Conservation (phyloP, 768 basidiomycete species). For the Boletus rex-veris region DNA sequence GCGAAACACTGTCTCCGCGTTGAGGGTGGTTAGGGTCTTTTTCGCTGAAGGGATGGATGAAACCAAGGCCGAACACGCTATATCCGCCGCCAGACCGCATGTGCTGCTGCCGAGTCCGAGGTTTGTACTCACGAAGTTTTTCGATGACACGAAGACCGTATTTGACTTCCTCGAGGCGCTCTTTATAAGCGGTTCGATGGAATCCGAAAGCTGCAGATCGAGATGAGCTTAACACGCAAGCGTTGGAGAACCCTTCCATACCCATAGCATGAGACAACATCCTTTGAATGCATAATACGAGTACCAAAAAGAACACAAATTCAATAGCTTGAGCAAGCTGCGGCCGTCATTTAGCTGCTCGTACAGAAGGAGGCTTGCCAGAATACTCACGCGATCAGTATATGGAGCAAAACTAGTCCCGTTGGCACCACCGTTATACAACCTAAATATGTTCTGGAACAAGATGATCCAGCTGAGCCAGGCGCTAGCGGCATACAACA, state of each 20-base stretch:
- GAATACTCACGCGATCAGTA: constrained; percentile 48
- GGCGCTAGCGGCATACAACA: constrained; percentile 65
- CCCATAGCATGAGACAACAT: constrained; percentile 69
- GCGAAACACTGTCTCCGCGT: constrained; percentile 18
- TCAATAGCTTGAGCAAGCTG: constrained; percentile 62
- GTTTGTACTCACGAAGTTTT: constrained; percentile 61
- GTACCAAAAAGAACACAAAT: constrained; percentile 72
- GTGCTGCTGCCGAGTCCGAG: constrained; percentile 35
- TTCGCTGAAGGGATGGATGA: constrained; percentile 39
- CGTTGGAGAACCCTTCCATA: constrained; percentile 10
- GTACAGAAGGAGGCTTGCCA: not conserved
- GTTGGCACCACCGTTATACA: constrained; percentile 44
- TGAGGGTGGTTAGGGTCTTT: constrained; percentile 39
- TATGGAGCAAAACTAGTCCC: constrained; percentile 54
- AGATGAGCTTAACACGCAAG: not conserved
- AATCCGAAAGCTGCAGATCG: constrained; percentile 57
- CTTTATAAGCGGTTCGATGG: constrained; percentile 72
- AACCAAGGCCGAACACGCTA: constrained; percentile 37
- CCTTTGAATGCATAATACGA: constrained; percentile 59
- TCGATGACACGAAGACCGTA: constrained; percentile 59
- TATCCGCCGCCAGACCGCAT: constrained; percentile 37
- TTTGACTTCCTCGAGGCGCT: constrained; percentile 59
- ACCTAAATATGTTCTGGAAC: constrained; percentile 59
- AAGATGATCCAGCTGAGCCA: constrained; percentile 78
- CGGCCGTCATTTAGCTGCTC: not conserved